phyloP scores from a whole-genome alignment of 176 grass and related monocot genomes.

The Zea luxurians region DNA sequence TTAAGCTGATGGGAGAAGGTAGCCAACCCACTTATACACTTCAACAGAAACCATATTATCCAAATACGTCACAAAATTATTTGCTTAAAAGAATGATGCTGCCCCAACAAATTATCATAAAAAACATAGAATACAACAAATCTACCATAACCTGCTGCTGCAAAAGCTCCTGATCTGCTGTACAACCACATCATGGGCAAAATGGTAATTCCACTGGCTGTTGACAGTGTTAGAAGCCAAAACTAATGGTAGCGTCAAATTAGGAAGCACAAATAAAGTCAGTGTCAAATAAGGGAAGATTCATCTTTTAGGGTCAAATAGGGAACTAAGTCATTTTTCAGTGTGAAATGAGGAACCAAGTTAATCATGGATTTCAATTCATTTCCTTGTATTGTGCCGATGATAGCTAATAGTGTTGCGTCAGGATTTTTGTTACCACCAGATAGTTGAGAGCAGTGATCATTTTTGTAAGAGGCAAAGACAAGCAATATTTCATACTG shows the following conservation, averaged over 20 bases:
- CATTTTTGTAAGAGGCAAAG: constrained; percentile 8
- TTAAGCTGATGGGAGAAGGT: too few relatives aligned
- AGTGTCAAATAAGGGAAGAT: neutral
- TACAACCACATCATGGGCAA: neutral
- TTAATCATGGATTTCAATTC: constrained; percentile 3
- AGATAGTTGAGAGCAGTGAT: neutral
- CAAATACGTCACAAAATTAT: neutral
- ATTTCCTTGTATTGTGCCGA: constrained; percentile 11
- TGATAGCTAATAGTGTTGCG: neutral
- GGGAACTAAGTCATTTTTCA: neutral
- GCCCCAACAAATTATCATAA: neutral
- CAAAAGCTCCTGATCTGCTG: neutral
- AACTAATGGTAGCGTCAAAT: neutral
- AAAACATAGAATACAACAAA: neutral
- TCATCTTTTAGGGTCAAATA: neutral
- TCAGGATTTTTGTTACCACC: constrained; percentile 18
- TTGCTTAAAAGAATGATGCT: neutral
- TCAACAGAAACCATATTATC: neutral
- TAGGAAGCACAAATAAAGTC: neutral
- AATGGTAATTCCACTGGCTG: neutral
- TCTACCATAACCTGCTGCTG: neutral
- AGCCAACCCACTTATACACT: too few relatives aligned
- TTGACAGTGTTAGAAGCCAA: neutral
- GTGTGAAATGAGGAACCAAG: neutral
- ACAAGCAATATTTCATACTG: neutral